A percentile compares a stretch with the other conserved stretches of the same genome.
phyloP scores from a whole-genome alignment of 768 basidiomycete genomes.

The Leccinum broughii region DNA sequence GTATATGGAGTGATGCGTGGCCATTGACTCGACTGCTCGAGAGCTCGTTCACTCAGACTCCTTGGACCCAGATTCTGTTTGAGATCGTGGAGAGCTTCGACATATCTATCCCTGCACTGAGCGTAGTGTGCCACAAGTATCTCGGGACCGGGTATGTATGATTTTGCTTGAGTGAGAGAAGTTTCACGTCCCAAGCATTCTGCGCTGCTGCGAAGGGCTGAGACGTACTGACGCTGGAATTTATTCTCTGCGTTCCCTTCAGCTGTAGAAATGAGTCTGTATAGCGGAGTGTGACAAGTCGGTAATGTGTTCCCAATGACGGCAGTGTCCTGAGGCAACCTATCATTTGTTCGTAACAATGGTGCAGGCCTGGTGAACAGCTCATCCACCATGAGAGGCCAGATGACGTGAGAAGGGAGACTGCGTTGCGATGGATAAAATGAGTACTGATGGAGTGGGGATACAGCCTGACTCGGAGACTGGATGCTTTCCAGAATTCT shows the following conservation, averaged over 20 bases:
- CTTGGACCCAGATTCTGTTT: slow-evolving; percentile 11
- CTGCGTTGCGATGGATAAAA: not conserved
- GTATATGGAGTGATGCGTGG: slow-evolving; percentile 37
- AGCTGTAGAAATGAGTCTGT: slow-evolving; percentile 5
- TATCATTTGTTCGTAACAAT: not conserved
- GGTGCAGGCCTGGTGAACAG: slow-evolving; percentile 3
- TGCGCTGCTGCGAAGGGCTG: slow-evolving; percentile 11
- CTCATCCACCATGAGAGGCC: not conserved
- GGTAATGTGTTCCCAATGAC: not conserved
- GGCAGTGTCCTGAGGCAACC: not conserved
- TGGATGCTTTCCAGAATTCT: not conserved
- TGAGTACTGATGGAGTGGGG: not conserved
- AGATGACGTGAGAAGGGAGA: not conserved
- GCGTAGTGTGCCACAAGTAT: slow-evolving; percentile 13
- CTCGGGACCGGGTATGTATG: too few species aligned
- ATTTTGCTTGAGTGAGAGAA: not conserved
- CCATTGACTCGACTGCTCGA: slow-evolving; percentile 34
- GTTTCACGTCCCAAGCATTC: slow-evolving; percentile 8
- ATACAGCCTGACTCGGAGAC: not conserved
- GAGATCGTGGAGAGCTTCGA: not conserved
- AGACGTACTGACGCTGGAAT: slow-evolving; percentile 15
- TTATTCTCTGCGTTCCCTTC: slow-evolving; percentile 7
- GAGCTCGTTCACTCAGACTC: slow-evolving; percentile 17
- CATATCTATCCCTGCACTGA: slow-evolving; percentile 9
- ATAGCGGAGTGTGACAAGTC: not conserved